Conservation (phyloP, 129 eudicot species). For the Lactuca sativa region DNA sequence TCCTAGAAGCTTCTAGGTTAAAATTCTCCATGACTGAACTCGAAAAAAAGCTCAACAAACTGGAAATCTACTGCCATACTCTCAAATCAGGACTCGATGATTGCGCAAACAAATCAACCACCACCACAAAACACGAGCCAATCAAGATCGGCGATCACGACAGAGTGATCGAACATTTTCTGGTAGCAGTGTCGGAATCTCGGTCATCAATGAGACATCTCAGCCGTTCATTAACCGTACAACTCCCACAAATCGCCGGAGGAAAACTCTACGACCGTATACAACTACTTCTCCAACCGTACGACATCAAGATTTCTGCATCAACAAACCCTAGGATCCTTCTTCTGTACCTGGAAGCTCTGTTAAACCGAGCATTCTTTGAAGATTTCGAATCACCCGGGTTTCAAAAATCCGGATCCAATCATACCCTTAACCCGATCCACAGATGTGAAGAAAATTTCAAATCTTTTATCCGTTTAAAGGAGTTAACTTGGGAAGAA, state of each 20-base stretch:
- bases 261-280: conserved; percentile 64
- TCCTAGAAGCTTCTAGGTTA: conserved; percentile 70
- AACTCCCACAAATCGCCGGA: conserved; percentile 57
- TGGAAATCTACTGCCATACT: conserved; percentile 71
- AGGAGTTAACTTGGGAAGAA: conserved; percentile 80
- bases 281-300: conserved; percentile 53
- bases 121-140: conserved; percentile 28
- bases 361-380: conserved; percentile 55
- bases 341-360: conserved; percentile 62
- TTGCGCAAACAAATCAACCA: conserved; percentile 37
- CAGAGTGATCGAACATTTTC: conserved; percentile 63
- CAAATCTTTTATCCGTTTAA: conserved; percentile 43
- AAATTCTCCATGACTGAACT: conserved; percentile 79
- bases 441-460: conserved; percentile 68
- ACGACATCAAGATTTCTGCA: conserved; percentile 56
- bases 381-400: conserved; percentile 71
- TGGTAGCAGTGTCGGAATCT: conserved; percentile 68
- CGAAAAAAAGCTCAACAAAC: conserved; percentile 84
- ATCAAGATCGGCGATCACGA: conserved; percentile 49
- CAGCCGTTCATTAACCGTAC: conserved; percentile 61
- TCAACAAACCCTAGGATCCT: conserved; percentile 64
- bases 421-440: conserved; percentile 62
- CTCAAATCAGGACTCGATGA: conserved; percentile 81
- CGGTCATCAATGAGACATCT: conserved; percentile 60
- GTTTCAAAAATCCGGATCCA: conserved; percentile 46